phyloP scores from a whole-genome alignment of 345 rosid genomes.

The Odontarrhena argentea region DNA sequence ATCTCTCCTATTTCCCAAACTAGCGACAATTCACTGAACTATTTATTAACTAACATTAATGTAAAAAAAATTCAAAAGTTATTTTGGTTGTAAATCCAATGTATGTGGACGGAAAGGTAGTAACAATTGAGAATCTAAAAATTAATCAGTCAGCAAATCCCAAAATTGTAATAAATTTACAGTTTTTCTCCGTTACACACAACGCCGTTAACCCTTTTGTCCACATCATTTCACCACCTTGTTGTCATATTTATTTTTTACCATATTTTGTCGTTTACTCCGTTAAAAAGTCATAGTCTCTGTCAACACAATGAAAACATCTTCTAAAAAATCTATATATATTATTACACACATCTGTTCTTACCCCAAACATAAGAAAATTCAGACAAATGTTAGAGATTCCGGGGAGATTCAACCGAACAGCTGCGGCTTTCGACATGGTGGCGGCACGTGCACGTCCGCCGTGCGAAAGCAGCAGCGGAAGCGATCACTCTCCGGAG shows the following conservation, averaged over 20 bases:
- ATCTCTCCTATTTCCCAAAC: not conserved
- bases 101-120: constrained; percentile 20
- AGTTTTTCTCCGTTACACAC: constrained; percentile 21
- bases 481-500: constrained; percentile 66
- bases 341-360: too few species aligned
- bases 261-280: constrained; percentile 28
- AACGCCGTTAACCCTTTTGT: constrained; percentile 5
- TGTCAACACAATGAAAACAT: constrained; percentile 32
- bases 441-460: constrained; percentile 41
- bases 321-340: not conserved
- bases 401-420: constrained; percentile 41
- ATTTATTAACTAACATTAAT: not conserved
- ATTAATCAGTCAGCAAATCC: not conserved
- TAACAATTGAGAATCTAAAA: constrained; percentile 23
- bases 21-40: constrained; percentile 8
- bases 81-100: not conserved
- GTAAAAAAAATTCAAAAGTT: not conserved
- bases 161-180: constrained; percentile 8
- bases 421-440: constrained; percentile 51
- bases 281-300: constrained; percentile 26
- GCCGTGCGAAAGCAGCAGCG: constrained; percentile 69
- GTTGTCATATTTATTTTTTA: constrained; percentile 25
- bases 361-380: constrained; percentile 9
- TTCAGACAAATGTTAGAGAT: constrained; percentile 36
- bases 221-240: constrained; percentile 36